A percentile compares a stretch with the other conserved stretches of the same genome.
Evolutionary conservation across 495 filamentous ascomycete species (phyloP).

Genomic region (Lepraria neglecta): DNA sequence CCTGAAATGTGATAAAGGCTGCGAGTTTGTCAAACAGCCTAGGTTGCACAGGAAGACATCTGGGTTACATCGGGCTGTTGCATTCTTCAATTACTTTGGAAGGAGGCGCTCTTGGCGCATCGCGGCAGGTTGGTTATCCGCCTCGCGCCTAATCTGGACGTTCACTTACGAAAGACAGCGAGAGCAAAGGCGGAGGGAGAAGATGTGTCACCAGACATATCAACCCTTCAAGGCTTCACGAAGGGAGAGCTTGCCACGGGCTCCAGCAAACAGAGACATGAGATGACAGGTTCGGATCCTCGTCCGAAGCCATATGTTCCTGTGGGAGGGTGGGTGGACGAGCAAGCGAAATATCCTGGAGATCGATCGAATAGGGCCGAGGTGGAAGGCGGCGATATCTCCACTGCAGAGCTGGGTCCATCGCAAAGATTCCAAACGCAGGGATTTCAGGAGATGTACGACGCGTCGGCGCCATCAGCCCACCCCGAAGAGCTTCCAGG

Average conservation of each 20-base stretch:
- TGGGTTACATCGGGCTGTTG: background rate
- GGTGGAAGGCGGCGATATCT: too few species aligned
- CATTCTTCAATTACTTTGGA: slow-evolving; percentile 1
- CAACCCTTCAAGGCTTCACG: too few species aligned
- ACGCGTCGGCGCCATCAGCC: too few species aligned
- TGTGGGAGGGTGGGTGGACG: too few species aligned
- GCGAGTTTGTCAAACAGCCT: background rate
- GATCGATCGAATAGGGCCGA: too few species aligned
- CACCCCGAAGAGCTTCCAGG: background rate
- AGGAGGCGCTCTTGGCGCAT: background rate
- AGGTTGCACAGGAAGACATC: background rate
- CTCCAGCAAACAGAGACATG: too few species aligned
- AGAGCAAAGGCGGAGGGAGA: too few species aligned
- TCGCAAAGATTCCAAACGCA: background rate
- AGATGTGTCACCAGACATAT: background rate
- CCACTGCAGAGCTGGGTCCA: too few species aligned
- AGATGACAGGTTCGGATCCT: background rate
- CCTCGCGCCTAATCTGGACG: background rate
- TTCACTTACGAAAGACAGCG: too few species aligned
- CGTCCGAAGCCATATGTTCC: too few species aligned
- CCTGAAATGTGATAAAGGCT: slow-evolving; percentile 1
- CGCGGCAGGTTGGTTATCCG: background rate
- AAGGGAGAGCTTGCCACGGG: background rate
- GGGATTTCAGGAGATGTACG: background rate
- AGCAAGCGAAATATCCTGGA: too few species aligned